Base-by-base conservation (phyloP, 2,329 filamentous ascomycete genomes). In the Amylocarpus encephaloides region DNA sequence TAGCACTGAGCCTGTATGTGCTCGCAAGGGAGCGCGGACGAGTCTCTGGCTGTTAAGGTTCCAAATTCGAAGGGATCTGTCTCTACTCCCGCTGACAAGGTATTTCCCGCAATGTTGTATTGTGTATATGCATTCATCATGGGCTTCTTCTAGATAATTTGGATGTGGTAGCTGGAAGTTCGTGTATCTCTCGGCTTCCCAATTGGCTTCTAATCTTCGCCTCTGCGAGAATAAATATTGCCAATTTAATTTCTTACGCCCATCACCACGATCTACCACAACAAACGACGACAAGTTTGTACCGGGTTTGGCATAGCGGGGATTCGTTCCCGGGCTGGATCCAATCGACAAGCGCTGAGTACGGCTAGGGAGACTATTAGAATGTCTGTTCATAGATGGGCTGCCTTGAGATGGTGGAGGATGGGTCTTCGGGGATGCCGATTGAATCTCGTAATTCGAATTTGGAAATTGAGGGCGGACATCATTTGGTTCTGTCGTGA, bases 91-190 rank as follows among this genome's bases (percentile, higher is more conserved):
- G 64, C 91, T 97, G 44, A 97, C 92, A 9, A 98, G 77, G 66
- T 85, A 93, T 56, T 89, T 84, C 1, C 85, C 78, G 48, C 85
- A 85, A 63, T 92, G 95, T 66, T 98, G 92, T 47, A 98, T 82
- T 2, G 88, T 92, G 68, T 98, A 98, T 11, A 98, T 90, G 66
- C 91, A 97, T 64, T 97, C 92, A 16, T 76, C 78, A 65, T 98
- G 93, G 1, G 88, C 88, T 66, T 97, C 92, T 30, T 87, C 77
- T 1, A 82, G 82, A 61, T 90, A 77, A 34, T 81, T 76, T 0
- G 90, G 90, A 62, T 95, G 89, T 0, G 93, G 93, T 1, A 98
- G 77, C 65, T 94, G 89, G 62, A 97, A 97, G 56, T 91, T 94
- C 2, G 77, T 81, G 66, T 79, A 95, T 51, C 82, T 85, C 3